Evolutionary conservation across 441 rosid genomes (phyloP), one percentile per base, ranked within the genome.

Genomic region (Francoa sonchifolia): DNA sequence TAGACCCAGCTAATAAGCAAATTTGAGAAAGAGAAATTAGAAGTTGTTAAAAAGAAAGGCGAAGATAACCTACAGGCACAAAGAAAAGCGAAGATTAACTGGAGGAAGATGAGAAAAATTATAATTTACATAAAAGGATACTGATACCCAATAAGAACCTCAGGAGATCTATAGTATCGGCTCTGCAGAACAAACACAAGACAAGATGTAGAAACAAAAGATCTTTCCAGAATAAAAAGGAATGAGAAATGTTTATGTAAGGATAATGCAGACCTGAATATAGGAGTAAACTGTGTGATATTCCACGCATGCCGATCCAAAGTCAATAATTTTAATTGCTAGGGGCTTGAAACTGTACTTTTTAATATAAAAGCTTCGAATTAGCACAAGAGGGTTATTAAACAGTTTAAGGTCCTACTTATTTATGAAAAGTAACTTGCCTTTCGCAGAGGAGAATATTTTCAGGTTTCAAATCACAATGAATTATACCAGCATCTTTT

Each of bases 281-380:
- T 93, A 93, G 36, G 99, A 88, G 71, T 93, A 93, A 33, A 93
- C 94, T 58, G 97, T 93, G 47, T 80, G 96, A 64, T 88, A 89
- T 73, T 93, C 99, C 88, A 66, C 79, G 76, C 99, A 88, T 47
- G 97, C 99, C 45, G 99, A 93, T 71, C 99, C 99, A 58, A 93
- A 93, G 76, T 93, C 99, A 42, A 93, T 93, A 63, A 93, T 78
- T 74, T 93, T 93, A 63, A 93, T 68, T 73, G 68, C 97, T 40
- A 97, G 78, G 43, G 97, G 96, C 72, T 79, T 87, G 66, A 67
- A 56, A 52, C 96, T 93, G 82, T 38, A 61, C 47, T 62, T 62
- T 54, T 42, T 23, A 30, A 41, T 2, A 5, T 2, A 17, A 29
- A 39, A 70, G 34, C 57, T 56, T 52, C 47, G 13, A 31, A 19